Base-by-base conservation (phyloP, 164 flowering plant genomes). In the Warburgia ugandensis region DNA sequence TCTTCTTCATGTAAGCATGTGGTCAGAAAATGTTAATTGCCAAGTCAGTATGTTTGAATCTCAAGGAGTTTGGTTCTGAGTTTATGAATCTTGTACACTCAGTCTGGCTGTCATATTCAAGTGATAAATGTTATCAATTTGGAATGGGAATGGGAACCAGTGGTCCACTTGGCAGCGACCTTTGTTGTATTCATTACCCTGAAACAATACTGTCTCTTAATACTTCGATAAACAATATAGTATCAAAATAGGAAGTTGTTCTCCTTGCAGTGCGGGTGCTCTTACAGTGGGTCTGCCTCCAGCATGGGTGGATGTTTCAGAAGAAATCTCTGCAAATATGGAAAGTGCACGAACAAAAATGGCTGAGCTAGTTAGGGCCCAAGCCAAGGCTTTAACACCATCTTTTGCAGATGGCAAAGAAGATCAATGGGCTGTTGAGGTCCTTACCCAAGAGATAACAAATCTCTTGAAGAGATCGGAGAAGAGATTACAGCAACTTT, bases 221-320 rank as follows among this genome's bases (percentile, higher is more conserved):
- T n/a, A n/a, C n/a, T n/a, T n/a, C n/a, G n/a, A n/a, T n/a, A n/a
- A n/a, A n/a, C n/a, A n/a, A n/a, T n/a, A n/a, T n/a, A n/a, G n/a
- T n/a, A n/a, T n/a, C n/a, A n/a, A n/a, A n/a, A n/a, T 30, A 19
- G 16, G 17, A 31, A 52, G 6, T 39, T 39, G 37, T 63, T 64
- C 57, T 32, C 56, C 46, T 33, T 73, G 69, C 81, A 81, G 89
- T 68, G 72, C 68, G 51, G 87, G 78, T 67, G 78, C 86, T 62
- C 57, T 79, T 57, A 73, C 86, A 35, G 76, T 85, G 23, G 98
- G 95, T 61, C 64, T 91, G 52, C 98, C 98, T 53, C 98, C 98
- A 60, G 86, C 81, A 70, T 91, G 98, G 98, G 98, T 92, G 55
- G 98, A 92, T 78, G 71, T 76, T 12, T 92, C 94, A 27, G 98